Percentiles rank a stretch among this genome's conserved stretches.
Evolutionary conservation across 2,329 filamentous ascomycete species (phyloP).

Genomic region (Epichloe festucae): DNA sequence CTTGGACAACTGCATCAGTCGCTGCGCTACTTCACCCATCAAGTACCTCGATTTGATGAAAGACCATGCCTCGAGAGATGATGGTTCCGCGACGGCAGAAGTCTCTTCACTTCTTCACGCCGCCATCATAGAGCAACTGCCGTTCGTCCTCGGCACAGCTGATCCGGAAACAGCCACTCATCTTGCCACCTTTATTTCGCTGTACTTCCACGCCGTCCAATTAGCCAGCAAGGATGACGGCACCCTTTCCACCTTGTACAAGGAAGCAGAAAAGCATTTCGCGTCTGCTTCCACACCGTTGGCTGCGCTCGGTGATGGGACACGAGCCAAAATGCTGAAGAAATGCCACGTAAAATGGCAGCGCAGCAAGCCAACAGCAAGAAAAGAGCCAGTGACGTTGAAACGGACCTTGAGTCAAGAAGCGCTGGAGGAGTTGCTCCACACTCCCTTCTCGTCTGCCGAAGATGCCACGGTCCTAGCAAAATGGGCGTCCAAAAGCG

Average conservation of each 20-base stretch:
- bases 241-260: slow-evolving; percentile 11
- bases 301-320: slow-evolving; percentile 9
- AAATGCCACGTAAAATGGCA: slow-evolving; percentile 5
- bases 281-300: slow-evolving; percentile 13
- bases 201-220: slow-evolving; percentile 41
- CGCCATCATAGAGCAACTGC: slow-evolving; percentile 64
- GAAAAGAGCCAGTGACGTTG: slow-evolving; percentile 2
- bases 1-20: slow-evolving; percentile 68
- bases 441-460: slow-evolving; percentile 30
- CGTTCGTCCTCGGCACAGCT: slow-evolving; percentile 46
- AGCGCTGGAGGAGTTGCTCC: slow-evolving; percentile 40
- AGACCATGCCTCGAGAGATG: slow-evolving; percentile 22
- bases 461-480: slow-evolving; percentile 40
- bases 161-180: slow-evolving; percentile 28
- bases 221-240: slow-evolving; percentile 8
- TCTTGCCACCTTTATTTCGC: slow-evolving; percentile 45
- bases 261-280: slow-evolving; percentile 17
- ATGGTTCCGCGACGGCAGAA: slow-evolving; percentile 12
- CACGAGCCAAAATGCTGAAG: slow-evolving; percentile 9
- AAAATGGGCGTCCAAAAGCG: slow-evolving; percentile 63
- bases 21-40: slow-evolving; percentile 63
- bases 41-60: slow-evolving; percentile 68
- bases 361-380: slow-evolving; percentile 1
- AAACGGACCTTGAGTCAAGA: slow-evolving; percentile 19
- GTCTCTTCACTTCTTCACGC: slow-evolving; percentile 50